These are phyloP conservation scores for Pleochaeta shiraiana DNA, from an alignment of 2,329 filamentous ascomycete species.

Conservation along the genomic window DNA sequence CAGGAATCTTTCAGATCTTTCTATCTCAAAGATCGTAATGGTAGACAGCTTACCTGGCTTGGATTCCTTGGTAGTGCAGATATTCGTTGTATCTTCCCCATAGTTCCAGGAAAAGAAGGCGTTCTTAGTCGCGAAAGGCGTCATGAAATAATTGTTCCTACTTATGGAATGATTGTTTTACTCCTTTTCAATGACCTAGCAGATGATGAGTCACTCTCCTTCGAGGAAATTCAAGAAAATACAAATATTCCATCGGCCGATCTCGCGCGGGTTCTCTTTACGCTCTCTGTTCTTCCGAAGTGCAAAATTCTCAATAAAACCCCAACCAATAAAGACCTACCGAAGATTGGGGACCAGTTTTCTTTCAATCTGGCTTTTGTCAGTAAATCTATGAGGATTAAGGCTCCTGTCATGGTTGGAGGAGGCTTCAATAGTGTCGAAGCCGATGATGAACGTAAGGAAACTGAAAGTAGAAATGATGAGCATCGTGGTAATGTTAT, in stretches of 20 bases:
- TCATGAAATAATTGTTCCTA: constrained; percentile 83
- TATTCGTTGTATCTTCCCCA: constrained; percentile 57
- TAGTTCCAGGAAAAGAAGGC: constrained; percentile 46
- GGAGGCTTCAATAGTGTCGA: constrained; percentile 65
- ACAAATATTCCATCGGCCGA: constrained; percentile 61
- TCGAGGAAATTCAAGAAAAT: constrained; percentile 61
- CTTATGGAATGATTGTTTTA: constrained; percentile 78
- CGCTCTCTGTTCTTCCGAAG: constrained; percentile 65
- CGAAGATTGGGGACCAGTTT: constrained; percentile 54
- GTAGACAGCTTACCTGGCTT: constrained; percentile 71
- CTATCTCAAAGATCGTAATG: constrained; percentile 72
- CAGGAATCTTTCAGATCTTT: constrained; percentile 75
- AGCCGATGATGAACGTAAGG: constrained; percentile 41
- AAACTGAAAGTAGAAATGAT: constrained; percentile 56
- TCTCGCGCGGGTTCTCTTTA: constrained; percentile 56
- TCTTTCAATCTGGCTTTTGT: constrained; percentile 62
- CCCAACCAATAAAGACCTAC: constrained; percentile 52
- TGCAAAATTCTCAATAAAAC: constrained; percentile 63
- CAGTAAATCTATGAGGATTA: constrained; percentile 70
- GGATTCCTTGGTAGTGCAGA: constrained; percentile 57
- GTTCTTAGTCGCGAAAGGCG: constrained; percentile 40
- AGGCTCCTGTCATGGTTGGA: constrained; percentile 56
- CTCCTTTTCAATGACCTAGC: constrained; percentile 68
- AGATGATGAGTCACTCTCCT: constrained; percentile 28
- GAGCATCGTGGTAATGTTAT: constrained; percentile 48